phyloP scores from a whole-genome alignment of 139 green algal species.

The Tetradesmus lagerheimii region DNA sequence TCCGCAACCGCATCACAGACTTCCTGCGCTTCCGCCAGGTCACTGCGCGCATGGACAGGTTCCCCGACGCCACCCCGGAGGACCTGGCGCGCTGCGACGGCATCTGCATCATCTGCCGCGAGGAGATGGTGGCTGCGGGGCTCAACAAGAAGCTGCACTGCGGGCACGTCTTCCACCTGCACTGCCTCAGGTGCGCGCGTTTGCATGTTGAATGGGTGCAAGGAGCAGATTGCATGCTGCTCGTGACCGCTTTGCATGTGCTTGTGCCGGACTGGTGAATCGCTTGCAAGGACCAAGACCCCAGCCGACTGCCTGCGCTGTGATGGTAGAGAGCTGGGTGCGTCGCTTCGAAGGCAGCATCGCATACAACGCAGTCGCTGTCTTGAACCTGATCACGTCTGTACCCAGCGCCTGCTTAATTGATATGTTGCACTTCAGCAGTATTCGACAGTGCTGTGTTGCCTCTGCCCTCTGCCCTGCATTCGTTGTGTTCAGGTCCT shows the following conservation, averaged over 20 bases:
- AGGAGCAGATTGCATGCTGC: no score
- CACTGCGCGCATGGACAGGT: conserved; percentile 95
- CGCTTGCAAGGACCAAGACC: no score
- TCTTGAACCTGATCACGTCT: no score
- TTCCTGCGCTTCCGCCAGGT: conserved; percentile 94
- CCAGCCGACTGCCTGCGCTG: no score
- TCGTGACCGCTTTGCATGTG: no score
- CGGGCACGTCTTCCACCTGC: conserved; percentile 95
- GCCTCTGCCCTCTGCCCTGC: neutral
- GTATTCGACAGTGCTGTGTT: neutral
- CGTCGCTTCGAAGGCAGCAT: no score
- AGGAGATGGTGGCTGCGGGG: conserved; percentile 83
- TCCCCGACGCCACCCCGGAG: conserved; percentile 89
- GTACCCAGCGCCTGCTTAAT: no score
- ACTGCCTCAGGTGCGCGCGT: conserved; percentile 87
- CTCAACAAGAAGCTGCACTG: conserved; percentile 95
- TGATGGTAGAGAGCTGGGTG: no score
- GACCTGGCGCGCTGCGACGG: conserved; percentile 90
- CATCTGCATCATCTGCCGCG: conserved; percentile 98
- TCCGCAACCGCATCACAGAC: conserved; percentile 88
- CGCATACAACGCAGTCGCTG: no score
- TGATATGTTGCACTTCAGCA: no score
- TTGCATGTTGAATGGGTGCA: neutral
- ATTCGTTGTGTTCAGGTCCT: conserved; percentile 80
- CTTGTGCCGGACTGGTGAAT: no score